Evolutionary conservation across 805 yeast genomes (phyloP).

Genomic region (Nakazawaea wyomingensis): DNA sequence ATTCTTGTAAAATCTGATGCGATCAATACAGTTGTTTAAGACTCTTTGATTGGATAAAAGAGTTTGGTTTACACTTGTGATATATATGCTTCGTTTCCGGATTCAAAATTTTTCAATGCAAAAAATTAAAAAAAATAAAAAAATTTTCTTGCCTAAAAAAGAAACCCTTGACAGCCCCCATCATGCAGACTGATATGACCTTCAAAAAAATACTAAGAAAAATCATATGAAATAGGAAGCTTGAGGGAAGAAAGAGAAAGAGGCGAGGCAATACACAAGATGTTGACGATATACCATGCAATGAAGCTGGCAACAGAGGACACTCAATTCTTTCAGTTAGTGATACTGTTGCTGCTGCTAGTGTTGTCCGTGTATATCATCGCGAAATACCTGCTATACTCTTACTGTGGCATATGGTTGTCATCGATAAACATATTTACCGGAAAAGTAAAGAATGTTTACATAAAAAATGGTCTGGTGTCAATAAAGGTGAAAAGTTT

Average conservation of each 20-base stretch:
- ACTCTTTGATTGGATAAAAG: background rate
- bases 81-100: background rate
- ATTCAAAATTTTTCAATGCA: slow-evolving; percentile 4
- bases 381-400: slow-evolving; percentile 1
- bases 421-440: slow-evolving; percentile 25
- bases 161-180: background rate
- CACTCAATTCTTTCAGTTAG: no score
- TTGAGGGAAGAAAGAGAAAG: background rate
- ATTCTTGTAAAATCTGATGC: background rate
- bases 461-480: slow-evolving; percentile 10
- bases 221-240: no score
- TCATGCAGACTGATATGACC: background rate
- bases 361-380: background rate
- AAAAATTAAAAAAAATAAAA: background rate
- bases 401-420: slow-evolving; percentile 22
- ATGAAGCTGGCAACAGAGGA: background rate
- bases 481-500: slow-evolving; percentile 6
- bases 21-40: background rate
- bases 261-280: background rate
- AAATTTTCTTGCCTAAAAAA: background rate
- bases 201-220: background rate
- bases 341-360: background rate
- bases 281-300: background rate
- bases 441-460: slow-evolving; percentile 17
- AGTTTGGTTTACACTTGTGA: background rate